phyloP scores from a whole-genome alignment of 2,329 filamentous ascomycete genomes.

The Cladosporium sp. region DNA sequence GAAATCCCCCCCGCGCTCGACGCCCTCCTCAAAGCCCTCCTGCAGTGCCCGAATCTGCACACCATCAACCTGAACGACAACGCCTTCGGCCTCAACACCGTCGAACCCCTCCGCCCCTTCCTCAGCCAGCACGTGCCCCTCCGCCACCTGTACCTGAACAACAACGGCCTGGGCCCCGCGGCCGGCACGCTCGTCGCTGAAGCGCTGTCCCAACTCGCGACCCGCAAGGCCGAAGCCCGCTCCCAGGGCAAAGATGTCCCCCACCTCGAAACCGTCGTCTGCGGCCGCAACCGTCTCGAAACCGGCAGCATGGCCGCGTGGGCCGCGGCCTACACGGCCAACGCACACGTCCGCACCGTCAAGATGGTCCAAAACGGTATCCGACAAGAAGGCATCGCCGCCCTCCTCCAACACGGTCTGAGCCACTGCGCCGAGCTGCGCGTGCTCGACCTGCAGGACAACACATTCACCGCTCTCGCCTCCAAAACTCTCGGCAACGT shows the following conservation, averaged over 20 bases:
- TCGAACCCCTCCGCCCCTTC: slow-evolving; percentile 89
- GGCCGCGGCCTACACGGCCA: slow-evolving; percentile 81
- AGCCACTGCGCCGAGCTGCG: slow-evolving; percentile 64
- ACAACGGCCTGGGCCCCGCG: slow-evolving; percentile 92
- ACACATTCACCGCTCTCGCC: slow-evolving; percentile 84
- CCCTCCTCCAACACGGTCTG: slow-evolving; percentile 75
- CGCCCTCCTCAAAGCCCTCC: slow-evolving; percentile 76
- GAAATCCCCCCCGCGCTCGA: slow-evolving; percentile 92
- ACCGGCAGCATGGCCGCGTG: slow-evolving; percentile 95
- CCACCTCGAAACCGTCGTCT: slow-evolving; percentile 91
- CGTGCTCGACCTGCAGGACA: slow-evolving; percentile 90
- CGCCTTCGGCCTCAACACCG: slow-evolving; percentile 92
- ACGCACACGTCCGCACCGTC: slow-evolving; percentile 73
- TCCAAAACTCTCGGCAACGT: slow-evolving; percentile 74
- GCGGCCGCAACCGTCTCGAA: slow-evolving; percentile 91
- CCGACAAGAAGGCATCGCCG: slow-evolving; percentile 83
- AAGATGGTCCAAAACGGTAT: slow-evolving; percentile 99
- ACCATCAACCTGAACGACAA: slow-evolving; percentile 97
- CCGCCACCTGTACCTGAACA: slow-evolving; percentile 93
- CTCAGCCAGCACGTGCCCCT: slow-evolving; percentile 83
- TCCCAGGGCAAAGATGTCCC: slow-evolving; percentile 70
- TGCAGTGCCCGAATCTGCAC: slow-evolving; percentile 79
- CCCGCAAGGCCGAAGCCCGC: slow-evolving; percentile 75
- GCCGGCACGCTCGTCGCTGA: slow-evolving; percentile 87
- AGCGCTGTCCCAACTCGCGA: slow-evolving; percentile 76